These are phyloP conservation scores for Hypomyces rosellus DNA, from an alignment of 2,329 filamentous ascomycete genomes.

Conservation along the genomic window DNA sequence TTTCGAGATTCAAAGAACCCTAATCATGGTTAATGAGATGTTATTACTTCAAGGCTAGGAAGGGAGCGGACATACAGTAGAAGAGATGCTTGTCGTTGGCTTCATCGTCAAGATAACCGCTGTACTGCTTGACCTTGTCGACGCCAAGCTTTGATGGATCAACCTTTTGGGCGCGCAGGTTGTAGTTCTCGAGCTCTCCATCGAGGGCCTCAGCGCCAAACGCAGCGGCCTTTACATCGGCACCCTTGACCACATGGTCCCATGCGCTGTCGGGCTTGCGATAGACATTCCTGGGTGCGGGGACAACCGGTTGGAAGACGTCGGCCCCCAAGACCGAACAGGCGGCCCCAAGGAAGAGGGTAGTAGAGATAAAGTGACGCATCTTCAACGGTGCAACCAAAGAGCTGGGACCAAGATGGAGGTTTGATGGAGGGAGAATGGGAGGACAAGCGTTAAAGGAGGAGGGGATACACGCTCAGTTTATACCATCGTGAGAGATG, in stretches of 20 bases:
- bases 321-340: too few species aligned
- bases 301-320: too few species aligned
- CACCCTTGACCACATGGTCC: constrained; percentile 83
- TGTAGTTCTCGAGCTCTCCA: constrained; percentile 78
- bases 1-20: constrained; percentile 99
- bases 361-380: too few species aligned
- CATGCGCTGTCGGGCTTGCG: constrained; percentile 75
- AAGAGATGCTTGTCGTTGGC: constrained; percentile 96
- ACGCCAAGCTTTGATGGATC: constrained; percentile 77
- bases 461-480: too few species aligned
- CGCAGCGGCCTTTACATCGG: constrained; percentile 76
- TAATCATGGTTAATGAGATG: constrained; percentile 26
- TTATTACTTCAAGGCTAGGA: too few species aligned
- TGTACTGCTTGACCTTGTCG: constrained; percentile 94
- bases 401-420: too few species aligned
- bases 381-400: too few species aligned
- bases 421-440: too few species aligned
- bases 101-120: constrained; percentile 91
- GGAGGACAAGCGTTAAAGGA: too few species aligned
- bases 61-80: constrained; percentile 53
- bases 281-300: neutral
- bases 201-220: constrained; percentile 68
- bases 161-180: constrained; percentile 81
- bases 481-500: too few species aligned
- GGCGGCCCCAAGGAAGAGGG: too few species aligned